These are phyloP conservation scores for Cordyceps tenuipes DNA, from an alignment of 2,329 filamentous ascomycete species.

Conservation along the genomic window DNA sequence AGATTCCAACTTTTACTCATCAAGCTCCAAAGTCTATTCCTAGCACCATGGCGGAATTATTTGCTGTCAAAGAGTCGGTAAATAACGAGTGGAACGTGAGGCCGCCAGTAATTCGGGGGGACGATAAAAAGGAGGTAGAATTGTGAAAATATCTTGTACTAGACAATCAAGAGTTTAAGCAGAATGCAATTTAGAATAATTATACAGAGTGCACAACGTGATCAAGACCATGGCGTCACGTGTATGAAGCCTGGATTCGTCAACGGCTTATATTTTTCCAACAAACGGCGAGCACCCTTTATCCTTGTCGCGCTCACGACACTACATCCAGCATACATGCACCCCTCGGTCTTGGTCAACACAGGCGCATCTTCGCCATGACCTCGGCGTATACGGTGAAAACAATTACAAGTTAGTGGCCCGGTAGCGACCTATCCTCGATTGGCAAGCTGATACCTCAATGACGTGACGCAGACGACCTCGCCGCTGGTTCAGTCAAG, in stretches of 20 bases:
- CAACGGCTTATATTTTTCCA: background rate
- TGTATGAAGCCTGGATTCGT: background rate
- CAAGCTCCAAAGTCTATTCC: no score
- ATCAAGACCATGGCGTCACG: background rate
- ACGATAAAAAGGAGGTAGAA: no score
- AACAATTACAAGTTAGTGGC: slow-evolving; percentile 7
- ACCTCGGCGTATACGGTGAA: slow-evolving; percentile 10
- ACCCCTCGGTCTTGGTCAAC: background rate
- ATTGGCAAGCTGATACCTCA: background rate
- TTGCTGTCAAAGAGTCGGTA: no score
- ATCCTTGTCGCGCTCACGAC: background rate
- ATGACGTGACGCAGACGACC: background rate
- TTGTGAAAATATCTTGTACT: no score
- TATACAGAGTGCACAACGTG: no score
- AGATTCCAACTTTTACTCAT: no score
- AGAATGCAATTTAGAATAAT: no score
- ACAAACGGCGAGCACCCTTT: background rate
- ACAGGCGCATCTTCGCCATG: background rate
- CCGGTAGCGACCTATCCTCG: background rate
- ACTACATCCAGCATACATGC: background rate
- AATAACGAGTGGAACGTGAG: background rate
- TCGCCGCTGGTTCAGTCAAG: slow-evolving; percentile 17
- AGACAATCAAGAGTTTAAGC: no score
- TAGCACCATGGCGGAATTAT: no score
- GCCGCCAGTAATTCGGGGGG: no score